Evolutionary conservation across 345 rosid genomes (phyloP).

Genomic region (Brassica incana): DNA sequence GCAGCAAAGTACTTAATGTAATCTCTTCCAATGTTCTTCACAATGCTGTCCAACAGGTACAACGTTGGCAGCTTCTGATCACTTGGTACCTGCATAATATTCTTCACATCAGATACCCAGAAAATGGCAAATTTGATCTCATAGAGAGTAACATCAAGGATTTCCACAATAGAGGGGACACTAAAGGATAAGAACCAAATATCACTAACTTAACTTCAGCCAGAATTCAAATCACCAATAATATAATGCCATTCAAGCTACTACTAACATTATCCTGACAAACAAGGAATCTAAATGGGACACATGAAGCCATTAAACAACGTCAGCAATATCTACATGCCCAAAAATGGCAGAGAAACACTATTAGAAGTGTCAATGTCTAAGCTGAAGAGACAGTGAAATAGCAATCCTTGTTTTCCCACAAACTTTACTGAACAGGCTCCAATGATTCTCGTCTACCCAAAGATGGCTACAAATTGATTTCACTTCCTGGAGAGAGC

Average conservation of each 20-base stretch:
- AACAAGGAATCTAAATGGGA: constrained; percentile 17
- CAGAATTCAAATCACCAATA: constrained; percentile 1
- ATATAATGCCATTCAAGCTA: constrained; percentile 15
- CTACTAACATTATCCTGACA: not conserved
- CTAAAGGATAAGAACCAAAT: not conserved
- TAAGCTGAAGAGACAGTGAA: constrained; percentile 12
- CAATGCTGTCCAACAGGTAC: constrained; percentile 98
- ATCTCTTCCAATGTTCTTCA: constrained; percentile 93
- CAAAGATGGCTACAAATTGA: not conserved
- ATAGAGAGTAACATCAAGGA: not conserved
- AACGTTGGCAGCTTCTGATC: constrained; percentile 98
- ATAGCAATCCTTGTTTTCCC: constrained; percentile 4
- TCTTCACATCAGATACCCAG: constrained; percentile 47
- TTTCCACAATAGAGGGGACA: not conserved
- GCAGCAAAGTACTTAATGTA: constrained; percentile 84
- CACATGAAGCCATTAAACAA: not conserved
- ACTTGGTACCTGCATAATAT: constrained; percentile 89
- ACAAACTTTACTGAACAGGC: not conserved
- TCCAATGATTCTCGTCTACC: constrained; percentile 16
- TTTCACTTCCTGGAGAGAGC: constrained; percentile 13
- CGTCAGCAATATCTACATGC: constrained; percentile 1
- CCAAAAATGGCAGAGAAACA: constrained; percentile 2
- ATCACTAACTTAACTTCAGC: not conserved
- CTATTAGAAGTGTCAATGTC: not conserved
- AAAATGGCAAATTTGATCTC: not conserved